Evolutionary conservation across 176 grass and related monocot genomes (phyloP).

Genomic region (Secale cereale): DNA sequence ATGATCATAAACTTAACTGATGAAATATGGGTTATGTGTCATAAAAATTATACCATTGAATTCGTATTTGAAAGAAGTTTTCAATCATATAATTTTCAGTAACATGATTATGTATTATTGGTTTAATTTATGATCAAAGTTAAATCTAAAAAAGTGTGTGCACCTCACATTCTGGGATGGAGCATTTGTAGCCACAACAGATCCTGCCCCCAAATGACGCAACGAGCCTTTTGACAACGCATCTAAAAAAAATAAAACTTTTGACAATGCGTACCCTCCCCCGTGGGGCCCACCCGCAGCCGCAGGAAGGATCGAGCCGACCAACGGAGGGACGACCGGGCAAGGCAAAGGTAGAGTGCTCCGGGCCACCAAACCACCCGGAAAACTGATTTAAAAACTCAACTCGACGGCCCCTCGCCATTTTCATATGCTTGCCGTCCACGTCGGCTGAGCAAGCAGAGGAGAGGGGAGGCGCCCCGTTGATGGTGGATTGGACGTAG

Average conservation of each 20-base stretch:
- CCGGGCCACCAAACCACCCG: background rate
- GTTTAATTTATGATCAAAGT: too few relatives aligned
- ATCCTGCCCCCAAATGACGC: constrained; percentile 15
- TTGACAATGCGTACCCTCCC: background rate
- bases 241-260: too few relatives aligned
- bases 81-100: too few relatives aligned
- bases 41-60: too few relatives aligned
- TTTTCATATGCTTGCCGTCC: constrained; percentile 27
- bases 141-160: too few relatives aligned
- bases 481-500: background rate
- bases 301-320: constrained; percentile 4
- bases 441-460: constrained; percentile 13
- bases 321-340: constrained; percentile 17
- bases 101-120: too few relatives aligned
- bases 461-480: too few relatives aligned
- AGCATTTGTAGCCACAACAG: background rate
- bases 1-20: too few relatives aligned
- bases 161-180: too few relatives aligned
- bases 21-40: too few relatives aligned
- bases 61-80: too few relatives aligned
- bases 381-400: background rate
- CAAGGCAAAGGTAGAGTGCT: constrained; percentile 7
- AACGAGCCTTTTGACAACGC: background rate
- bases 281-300: background rate
- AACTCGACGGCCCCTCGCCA: background rate